Base-by-base conservation (phyloP, 495 filamentous ascomycete species). In the Aspergillus cavernicola region DNA sequence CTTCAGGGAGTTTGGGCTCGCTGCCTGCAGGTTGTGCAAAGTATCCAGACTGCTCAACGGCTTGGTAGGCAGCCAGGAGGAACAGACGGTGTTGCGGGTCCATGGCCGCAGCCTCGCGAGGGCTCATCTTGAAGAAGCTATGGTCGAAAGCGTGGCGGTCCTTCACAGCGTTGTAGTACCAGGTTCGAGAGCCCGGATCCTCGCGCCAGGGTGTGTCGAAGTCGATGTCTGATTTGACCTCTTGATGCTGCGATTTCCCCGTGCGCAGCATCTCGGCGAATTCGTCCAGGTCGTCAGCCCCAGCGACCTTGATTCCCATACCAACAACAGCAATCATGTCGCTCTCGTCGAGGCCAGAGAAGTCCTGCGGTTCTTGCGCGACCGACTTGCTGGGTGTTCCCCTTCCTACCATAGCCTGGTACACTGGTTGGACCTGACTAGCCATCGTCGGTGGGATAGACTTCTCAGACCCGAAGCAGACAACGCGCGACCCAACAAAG, bases 11-110 rank as follows among this genome's bases (percentile, higher is more conserved):
- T 20, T 43, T 43, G 41, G 37, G 18, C 37, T 20, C 37, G 7
- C 9, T 28, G 24, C 24, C 22, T 13, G 18, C 78, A 40, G 65
- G 22, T 73, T 74, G 1, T 69, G 44, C 8, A 78, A 64, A 41
- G 6, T 67, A 45, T 20, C 73, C 75, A 0, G 65, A 77, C 52
- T 70, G 70, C 49, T 85, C 81, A 4, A 85, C 57, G 0, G 73
- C 75, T 51, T 85, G 80, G 29, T 82, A 85, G 8, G 75, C 72
- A 2, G 68, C 64, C 57, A 84, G 80, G 1, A 86, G 67, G 6
- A 81, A 66, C 11, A 81, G 57, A 9, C 71, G 66, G 15, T 75
- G 73, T 33, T 75, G 72, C 0, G 73, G 73, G 31, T 76, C 73
- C 37, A 76, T 69, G 8, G 61, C 45, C 7, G 55, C 59, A 52